Evolutionary conservation across 148 eudicot genomes (phyloP).

Genomic region (Mesembryanthemum crystallinum): DNA sequence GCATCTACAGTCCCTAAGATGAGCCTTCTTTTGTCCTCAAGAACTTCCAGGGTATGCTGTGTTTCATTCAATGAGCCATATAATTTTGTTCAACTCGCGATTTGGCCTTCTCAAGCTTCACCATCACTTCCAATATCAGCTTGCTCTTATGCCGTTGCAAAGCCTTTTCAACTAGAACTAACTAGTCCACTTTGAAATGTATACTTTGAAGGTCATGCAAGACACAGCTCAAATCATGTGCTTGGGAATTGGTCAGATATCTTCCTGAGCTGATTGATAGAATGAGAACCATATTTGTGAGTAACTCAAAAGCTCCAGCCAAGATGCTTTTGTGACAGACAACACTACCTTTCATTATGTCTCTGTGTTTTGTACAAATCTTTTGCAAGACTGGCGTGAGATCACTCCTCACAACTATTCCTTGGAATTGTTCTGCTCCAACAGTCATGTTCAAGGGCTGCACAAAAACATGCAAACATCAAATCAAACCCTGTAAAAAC

Average conservation of each 20-base stretch:
- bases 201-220: background rate
- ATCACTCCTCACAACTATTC: background rate
- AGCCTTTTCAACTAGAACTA: background rate
- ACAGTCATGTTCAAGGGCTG: background rate
- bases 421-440: background rate
- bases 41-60: background rate
- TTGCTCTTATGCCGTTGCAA: background rate
- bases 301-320: background rate
- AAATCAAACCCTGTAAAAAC: background rate
- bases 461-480: background rate
- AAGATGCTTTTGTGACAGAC: background rate
- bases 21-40: background rate
- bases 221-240: background rate
- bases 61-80: background rate
- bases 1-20: background rate
- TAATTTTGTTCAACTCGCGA: background rate
- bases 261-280: background rate
- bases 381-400: background rate
- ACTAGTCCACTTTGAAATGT: background rate
- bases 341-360: background rate
- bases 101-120: background rate
- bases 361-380: background rate
- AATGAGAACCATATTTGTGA: background rate
- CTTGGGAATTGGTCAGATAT: background rate
- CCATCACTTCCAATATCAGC: background rate